phyloP scores from a whole-genome alignment of 805 yeast species.

The Pichia phayaonensis region DNA sequence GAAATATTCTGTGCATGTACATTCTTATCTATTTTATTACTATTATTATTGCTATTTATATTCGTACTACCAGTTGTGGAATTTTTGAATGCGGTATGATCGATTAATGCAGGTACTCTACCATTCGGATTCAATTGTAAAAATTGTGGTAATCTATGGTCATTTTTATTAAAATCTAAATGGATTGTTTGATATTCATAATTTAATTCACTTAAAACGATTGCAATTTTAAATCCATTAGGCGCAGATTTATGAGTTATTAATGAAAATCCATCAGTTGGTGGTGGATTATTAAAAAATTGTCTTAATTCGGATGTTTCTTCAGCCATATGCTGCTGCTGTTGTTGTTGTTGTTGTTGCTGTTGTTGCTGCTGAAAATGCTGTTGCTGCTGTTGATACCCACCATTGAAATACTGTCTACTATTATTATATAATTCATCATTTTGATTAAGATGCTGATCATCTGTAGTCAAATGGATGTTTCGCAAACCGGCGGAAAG shows the following conservation, averaged over 20 bases:
- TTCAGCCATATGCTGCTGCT: slow-evolving; percentile 17
- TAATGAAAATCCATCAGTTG: slow-evolving; percentile 74
- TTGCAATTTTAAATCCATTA: slow-evolving; percentile 93
- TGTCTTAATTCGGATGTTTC: slow-evolving; percentile 47
- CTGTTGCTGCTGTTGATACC: neutral
- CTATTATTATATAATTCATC: slow-evolving; percentile 4
- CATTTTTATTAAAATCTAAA: slow-evolving; percentile 80
- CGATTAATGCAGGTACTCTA: slow-evolving; percentile 89
- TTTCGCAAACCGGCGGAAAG: slow-evolving; percentile 33
- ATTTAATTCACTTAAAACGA: slow-evolving; percentile 76
- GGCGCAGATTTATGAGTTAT: slow-evolving; percentile 86
- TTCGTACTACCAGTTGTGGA: slow-evolving; percentile 24
- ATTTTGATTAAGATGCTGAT: slow-evolving; percentile 1
- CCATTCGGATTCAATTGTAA: slow-evolving; percentile 94
- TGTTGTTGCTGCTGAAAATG: slow-evolving; percentile 12
- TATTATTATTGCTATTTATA: slow-evolving; percentile 9
- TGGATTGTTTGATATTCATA: slow-evolving; percentile 73
- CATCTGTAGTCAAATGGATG: slow-evolving; percentile 21
- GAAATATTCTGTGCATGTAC: slow-evolving; percentile 48
- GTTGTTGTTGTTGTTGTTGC: slow-evolving; percentile 27
- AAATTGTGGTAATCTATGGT: slow-evolving; percentile 89
- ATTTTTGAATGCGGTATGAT: slow-evolving; percentile 44
- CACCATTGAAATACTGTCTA: neutral
- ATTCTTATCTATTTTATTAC: neutral
- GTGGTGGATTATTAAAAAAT: slow-evolving; percentile 60